A percentile compares a stretch with the other conserved stretches of the same genome.
These are phyloP conservation scores for Candida glucosophila DNA, from an alignment of 1,139 yeast genomes.

Conservation along the genomic window DNA sequence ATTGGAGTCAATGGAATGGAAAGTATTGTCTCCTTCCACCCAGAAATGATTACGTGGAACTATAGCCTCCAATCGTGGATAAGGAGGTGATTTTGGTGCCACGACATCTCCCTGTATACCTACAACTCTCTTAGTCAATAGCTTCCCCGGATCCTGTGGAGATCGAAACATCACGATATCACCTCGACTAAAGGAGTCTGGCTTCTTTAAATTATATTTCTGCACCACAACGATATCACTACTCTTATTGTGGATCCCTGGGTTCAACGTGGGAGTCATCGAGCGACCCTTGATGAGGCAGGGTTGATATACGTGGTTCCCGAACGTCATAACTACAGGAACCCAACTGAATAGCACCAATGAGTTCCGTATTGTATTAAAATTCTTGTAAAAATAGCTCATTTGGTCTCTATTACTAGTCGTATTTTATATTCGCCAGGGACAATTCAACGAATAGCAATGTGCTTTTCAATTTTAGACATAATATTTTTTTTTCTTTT, in stretches of 20 bases:
- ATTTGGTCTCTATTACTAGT: too few relatives aligned
- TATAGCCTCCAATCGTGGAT: slow-evolving; percentile 51
- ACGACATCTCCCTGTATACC: slow-evolving; percentile 69
- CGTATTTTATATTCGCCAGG: too few relatives aligned
- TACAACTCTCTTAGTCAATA: slow-evolving; percentile 69
- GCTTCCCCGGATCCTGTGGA: slow-evolving; percentile 66
- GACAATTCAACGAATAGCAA: too few relatives aligned
- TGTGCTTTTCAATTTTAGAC: too few relatives aligned
- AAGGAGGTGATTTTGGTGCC: slow-evolving; percentile 47
- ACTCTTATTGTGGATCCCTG: slow-evolving; percentile 39
- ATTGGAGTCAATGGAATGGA: slow-evolving; percentile 79
- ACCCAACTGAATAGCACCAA: slow-evolving; percentile 50
- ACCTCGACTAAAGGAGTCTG: slow-evolving; percentile 42
- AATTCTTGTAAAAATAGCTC: too few relatives aligned
- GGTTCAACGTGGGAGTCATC: slow-evolving; percentile 88
- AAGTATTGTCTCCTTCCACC: slow-evolving; percentile 90
- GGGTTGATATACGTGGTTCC: slow-evolving; percentile 66
- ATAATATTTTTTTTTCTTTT: too few relatives aligned
- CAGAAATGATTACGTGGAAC: slow-evolving; percentile 79
- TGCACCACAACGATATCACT: slow-evolving; percentile 66
- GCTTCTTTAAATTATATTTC: slow-evolving; percentile 48
- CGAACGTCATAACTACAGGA: slow-evolving; percentile 65
- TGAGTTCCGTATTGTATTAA: too few relatives aligned
- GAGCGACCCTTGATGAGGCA: slow-evolving; percentile 77
- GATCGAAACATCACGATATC: slow-evolving; percentile 75